These are phyloP conservation scores for Trichophyton verrucosum DNA, from an alignment of 2,329 filamentous ascomycete genomes.

Conservation along the genomic window DNA sequence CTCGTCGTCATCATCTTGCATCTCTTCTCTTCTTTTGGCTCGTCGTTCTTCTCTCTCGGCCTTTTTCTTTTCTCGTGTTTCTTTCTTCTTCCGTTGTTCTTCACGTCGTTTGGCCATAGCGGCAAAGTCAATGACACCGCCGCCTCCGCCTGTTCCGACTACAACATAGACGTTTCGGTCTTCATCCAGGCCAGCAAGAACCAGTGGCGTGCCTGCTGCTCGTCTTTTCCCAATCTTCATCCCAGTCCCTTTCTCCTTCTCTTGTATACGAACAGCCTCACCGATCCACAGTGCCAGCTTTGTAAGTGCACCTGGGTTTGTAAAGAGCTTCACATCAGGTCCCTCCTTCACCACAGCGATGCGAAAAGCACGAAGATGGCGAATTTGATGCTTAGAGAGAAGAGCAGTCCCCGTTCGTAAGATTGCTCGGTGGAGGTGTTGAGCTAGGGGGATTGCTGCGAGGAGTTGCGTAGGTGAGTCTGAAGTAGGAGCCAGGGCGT, in stretches of 20 bases:
- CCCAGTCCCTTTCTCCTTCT: conserved; percentile 65
- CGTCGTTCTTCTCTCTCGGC: conserved; percentile 53
- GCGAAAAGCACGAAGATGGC: conserved; percentile 80
- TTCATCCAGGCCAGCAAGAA: conserved; percentile 83
- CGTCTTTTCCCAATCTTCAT: conserved; percentile 35
- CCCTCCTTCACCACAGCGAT: conserved; percentile 95
- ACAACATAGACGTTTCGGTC: conserved; percentile 78
- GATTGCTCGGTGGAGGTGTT: conserved; percentile 82
- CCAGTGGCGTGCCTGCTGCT: conserved; percentile 59
- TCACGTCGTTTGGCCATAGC: conserved; percentile 55
- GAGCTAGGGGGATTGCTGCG: conserved; percentile 66
- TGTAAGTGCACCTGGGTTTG: conserved; percentile 80
- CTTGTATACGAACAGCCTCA: conserved; percentile 81
- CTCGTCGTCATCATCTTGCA: conserved; percentile 44
- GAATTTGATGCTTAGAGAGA: conserved; percentile 87
- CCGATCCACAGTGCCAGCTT: conserved; percentile 91
- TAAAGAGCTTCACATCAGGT: conserved; percentile 81
- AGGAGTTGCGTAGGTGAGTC: conserved; percentile 46
- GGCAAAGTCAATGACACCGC: conserved; percentile 55
- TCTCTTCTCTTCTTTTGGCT: conserved; percentile 44
- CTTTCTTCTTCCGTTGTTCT: conserved; percentile 50
- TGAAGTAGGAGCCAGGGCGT: conserved; percentile 39
- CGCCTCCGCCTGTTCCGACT: conserved; percentile 81
- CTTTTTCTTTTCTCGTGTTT: conserved; percentile 49
- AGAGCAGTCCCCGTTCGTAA: conserved; percentile 83